These are phyloP conservation scores for Davidsoniella australis DNA, from an alignment of 2,329 filamentous ascomycete genomes.

Conservation along the genomic window DNA sequence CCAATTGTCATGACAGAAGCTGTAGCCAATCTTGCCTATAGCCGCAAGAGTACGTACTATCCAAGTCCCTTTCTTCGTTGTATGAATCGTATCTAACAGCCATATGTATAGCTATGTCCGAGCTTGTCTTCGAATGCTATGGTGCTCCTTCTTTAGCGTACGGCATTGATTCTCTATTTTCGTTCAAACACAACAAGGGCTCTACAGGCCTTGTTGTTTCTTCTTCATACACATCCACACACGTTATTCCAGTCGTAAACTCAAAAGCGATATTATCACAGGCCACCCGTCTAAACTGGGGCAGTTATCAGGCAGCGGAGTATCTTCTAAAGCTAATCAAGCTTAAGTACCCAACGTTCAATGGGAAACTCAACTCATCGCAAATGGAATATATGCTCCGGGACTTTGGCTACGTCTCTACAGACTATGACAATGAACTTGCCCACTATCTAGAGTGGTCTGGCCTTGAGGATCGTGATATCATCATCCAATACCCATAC, in stretches of 20 bases:
- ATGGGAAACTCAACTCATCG: slow-evolving; percentile 66
- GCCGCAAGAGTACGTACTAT: slow-evolving; percentile 51
- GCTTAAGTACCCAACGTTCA: slow-evolving; percentile 82
- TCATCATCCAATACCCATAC: slow-evolving; percentile 81
- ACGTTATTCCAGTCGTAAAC: slow-evolving; percentile 84
- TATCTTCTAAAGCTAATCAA: slow-evolving; percentile 79
- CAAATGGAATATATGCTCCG: slow-evolving; percentile 78
- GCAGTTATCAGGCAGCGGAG: slow-evolving; percentile 74
- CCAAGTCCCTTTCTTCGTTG: slow-evolving; percentile 18
- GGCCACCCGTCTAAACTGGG: slow-evolving; percentile 86
- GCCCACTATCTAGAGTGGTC: slow-evolving; percentile 72
- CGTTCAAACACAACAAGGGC: slow-evolving; percentile 82
- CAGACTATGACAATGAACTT: slow-evolving; percentile 67
- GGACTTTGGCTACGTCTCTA: slow-evolving; percentile 79
- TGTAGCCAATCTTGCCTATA: slow-evolving; percentile 78
- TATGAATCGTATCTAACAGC: neutral
- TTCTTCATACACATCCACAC: slow-evolving; percentile 83
- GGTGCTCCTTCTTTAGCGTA: slow-evolving; percentile 77
- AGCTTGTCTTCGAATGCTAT: slow-evolving; percentile 95
- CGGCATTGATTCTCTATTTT: slow-evolving; percentile 92
- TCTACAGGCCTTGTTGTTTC: slow-evolving; percentile 76
- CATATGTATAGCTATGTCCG: slow-evolving; percentile 61
- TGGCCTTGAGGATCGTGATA: slow-evolving; percentile 74
- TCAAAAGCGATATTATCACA: slow-evolving; percentile 70
- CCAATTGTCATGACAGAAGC: slow-evolving; percentile 93